Evolutionary conservation across 139 green algal species (phyloP), one percentile per base, ranked within the genome.

Genomic region (Chlorella ohadii): DNA sequence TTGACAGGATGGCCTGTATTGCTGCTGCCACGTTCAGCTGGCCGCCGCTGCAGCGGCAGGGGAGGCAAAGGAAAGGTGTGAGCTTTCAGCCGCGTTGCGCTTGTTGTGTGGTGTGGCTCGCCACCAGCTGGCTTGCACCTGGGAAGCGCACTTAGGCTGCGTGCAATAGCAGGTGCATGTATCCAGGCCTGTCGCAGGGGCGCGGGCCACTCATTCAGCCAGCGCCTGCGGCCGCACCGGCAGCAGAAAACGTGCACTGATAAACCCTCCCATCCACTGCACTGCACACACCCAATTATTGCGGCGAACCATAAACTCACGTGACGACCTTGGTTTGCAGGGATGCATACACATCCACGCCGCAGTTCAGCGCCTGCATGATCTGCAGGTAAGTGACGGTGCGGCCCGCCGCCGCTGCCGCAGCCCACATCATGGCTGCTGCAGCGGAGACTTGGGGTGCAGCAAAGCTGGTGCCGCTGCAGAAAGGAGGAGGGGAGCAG

Each of bases 401-500:
- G 34, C 36, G 36, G 6, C 75, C 75, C 23, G 56, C 33, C 34
- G 56, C 56, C 56, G n/a, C 36, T 1, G 57, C 75, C 1, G 75
- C 75, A 7, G 34, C 12, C 17, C 70, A 68, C 56, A 81, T 20
- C 75, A 81, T 64, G 23, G 75, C 75, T 23, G 57, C 75, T 1
- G 56, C 56, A 33, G 2, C 75, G 3, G 75, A 12, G 22, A 72
- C 75, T 33, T 56, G 75, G 16, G 75, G 75, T 2, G n/a, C 36
- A 2, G 75, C 75, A 47, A 72, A 81, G 57, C 75, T 81, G 75
- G 75, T 81, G 57, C 75, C 75, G 2, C 75, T 81, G 75, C 36
- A 59, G 44, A 28, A 23, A 9, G 71, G 0, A 19, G 22, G 20
- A 25, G 36, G 16, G 25, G 23, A 12, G 68, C 28, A 0, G 34